A percentile compares a stretch with the other conserved stretches of the same genome.
These are phyloP conservation scores for Hyphodiscus hymeniophilus DNA, from an alignment of 495 filamentous ascomycete species.

Conservation along the genomic window DNA sequence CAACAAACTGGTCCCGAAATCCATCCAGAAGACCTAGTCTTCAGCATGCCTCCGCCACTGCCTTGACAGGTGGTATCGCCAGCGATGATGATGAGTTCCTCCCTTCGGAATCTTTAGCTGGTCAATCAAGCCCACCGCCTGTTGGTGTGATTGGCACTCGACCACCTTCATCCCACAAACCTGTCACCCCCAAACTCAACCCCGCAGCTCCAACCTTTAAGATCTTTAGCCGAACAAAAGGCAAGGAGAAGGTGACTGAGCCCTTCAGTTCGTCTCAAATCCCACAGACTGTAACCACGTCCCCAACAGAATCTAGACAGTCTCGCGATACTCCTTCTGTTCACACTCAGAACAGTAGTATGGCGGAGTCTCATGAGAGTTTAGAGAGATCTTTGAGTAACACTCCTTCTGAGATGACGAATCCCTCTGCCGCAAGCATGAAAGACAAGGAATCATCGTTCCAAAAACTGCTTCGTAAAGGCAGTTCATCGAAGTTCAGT, in stretches of 20 bases:
- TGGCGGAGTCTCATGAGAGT: slow-evolving; percentile 60
- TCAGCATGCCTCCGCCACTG: slow-evolving; percentile 44
- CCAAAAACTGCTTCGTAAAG: slow-evolving; percentile 69
- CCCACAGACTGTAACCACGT: slow-evolving; percentile 21
- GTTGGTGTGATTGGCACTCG: slow-evolving; percentile 26
- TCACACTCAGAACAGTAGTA: slow-evolving; percentile 50
- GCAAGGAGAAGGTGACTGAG: slow-evolving; percentile 10
- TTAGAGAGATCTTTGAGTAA: slow-evolving; percentile 61
- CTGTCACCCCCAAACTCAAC: slow-evolving; percentile 49
- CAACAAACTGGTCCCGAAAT: slow-evolving; percentile 43
- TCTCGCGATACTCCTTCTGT: slow-evolving; percentile 54
- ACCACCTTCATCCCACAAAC: slow-evolving; percentile 20
- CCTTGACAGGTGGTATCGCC: slow-evolving; percentile 14
- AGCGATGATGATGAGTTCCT: slow-evolving; percentile 24
- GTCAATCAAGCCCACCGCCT: slow-evolving; percentile 19
- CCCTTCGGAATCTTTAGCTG: slow-evolving; percentile 4
- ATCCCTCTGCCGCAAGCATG: slow-evolving; percentile 28
- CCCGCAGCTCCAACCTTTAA: slow-evolving; percentile 54
- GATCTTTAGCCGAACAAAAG: slow-evolving; percentile 30
- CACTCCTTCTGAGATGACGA: slow-evolving; percentile 52
- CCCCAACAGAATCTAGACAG: slow-evolving; percentile 52
- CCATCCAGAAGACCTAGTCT: slow-evolving; percentile 49
- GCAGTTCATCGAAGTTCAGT: slow-evolving; percentile 73
- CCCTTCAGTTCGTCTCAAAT: neutral
- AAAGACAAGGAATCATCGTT: slow-evolving; percentile 51